Conservation (phyloP, 371 early-diverging fungal genomes). For the Apophysomyces ossiformis region DNA sequence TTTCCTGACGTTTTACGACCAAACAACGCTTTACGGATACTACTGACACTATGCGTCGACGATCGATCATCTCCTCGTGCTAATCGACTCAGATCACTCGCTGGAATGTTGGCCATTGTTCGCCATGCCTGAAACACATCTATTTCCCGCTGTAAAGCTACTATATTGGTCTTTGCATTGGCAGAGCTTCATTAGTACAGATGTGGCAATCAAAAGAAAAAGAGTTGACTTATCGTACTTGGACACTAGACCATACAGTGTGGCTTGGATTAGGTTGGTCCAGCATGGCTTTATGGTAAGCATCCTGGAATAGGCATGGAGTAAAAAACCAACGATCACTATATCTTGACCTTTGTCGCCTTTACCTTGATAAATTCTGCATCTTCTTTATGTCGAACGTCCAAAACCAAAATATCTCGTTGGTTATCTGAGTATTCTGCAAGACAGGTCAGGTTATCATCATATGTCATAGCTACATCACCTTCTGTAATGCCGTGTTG, state of each 20-base stretch:
- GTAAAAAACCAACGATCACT: not conserved
- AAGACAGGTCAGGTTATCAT: conserved; percentile 8
- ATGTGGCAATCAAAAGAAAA: too few species aligned
- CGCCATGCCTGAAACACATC: conserved; percentile 44
- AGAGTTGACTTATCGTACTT: conserved; percentile 14
- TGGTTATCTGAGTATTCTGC: conserved; percentile 11
- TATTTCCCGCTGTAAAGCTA: conserved; percentile 35
- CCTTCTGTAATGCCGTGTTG: conserved; percentile 34
- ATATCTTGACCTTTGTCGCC: not conserved
- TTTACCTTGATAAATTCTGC: conserved; percentile 39
- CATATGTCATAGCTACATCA: conserved; percentile 14
- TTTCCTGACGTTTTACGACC: conserved; percentile 26
- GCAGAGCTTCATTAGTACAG: not conserved
- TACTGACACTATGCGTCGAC: conserved; percentile 7
- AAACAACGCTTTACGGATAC: conserved; percentile 26
- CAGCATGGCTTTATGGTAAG: conserved; percentile 22
- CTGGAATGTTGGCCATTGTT: conserved; percentile 28
- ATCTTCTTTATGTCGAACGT: conserved; percentile 31
- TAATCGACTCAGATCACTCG: conserved; percentile 28
- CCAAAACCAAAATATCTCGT: conserved; percentile 7
- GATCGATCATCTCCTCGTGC: conserved; percentile 29
- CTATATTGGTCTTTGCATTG: conserved; percentile 23
- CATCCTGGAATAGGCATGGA: conserved; percentile 16
- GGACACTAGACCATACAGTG: conserved; percentile 32
- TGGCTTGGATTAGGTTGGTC: conserved; percentile 18